Evolutionary conservation across 768 basidiomycete genomes (phyloP).

Genomic region (Boletus rubropictus): DNA sequence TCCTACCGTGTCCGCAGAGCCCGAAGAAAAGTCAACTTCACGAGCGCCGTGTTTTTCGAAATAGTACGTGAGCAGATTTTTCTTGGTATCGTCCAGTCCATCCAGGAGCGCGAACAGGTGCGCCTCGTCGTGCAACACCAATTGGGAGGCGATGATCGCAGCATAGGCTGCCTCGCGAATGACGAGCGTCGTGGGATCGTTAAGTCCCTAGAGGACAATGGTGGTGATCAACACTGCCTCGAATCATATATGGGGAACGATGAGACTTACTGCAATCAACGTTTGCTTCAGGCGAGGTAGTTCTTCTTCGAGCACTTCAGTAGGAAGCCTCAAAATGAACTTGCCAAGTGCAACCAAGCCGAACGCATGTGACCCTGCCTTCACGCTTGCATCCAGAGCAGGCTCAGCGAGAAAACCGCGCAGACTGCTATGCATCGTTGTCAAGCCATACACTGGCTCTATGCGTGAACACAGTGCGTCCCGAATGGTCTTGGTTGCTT

Average conservation of each 20-base stretch:
- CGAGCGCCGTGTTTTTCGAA: conserved; percentile 84
- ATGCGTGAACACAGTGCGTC: conserved; percentile 65
- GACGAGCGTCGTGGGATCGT: conserved; percentile 65
- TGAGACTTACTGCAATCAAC: conserved; percentile 54
- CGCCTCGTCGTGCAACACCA: conserved; percentile 76
- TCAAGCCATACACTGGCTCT: conserved; percentile 81
- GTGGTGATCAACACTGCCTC: background rate
- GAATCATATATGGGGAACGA: background rate
- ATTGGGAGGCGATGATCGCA: conserved; percentile 76
- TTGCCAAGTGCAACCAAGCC: conserved; percentile 80
- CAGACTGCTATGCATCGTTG: conserved; percentile 72
- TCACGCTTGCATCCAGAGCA: conserved; percentile 47
- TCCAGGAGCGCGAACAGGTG: conserved; percentile 78
- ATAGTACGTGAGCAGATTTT: conserved; percentile 82
- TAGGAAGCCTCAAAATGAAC: conserved; percentile 73
- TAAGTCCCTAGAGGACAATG: conserved; percentile 49
- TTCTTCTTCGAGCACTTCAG: conserved; percentile 84
- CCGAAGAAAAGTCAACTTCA: conserved; percentile 36
- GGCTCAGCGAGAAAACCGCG: conserved; percentile 57
- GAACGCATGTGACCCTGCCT: conserved; percentile 69
- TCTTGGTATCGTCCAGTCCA: conserved; percentile 83
- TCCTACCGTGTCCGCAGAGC: conserved; percentile 35
- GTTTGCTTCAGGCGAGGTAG: conserved; percentile 70
- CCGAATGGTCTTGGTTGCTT: conserved; percentile 77
- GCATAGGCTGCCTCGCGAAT: conserved; percentile 81